Evolutionary conservation across 495 filamentous ascomycete species (phyloP).

Genomic region (Pseudevernia furfuracea): DNA sequence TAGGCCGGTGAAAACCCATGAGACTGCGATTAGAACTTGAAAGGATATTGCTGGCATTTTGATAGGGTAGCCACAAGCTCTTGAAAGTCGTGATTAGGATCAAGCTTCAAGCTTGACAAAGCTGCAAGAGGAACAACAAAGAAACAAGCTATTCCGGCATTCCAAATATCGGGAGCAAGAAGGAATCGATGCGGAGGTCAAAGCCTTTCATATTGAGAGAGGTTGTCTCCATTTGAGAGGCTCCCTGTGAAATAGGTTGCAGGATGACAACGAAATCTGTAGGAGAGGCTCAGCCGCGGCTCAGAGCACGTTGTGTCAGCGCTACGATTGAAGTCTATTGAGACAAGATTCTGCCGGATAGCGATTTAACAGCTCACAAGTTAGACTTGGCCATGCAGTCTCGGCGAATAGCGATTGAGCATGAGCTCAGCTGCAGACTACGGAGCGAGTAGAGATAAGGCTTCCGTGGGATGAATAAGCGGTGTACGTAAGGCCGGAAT

Average conservation of each 20-base stretch:
- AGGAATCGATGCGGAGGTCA: not conserved
- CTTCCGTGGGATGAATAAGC: not conserved
- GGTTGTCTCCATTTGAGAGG: not conserved
- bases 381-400: not conserved
- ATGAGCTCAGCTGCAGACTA: not conserved
- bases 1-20: not conserved
- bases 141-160: not conserved
- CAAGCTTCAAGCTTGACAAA: not conserved
- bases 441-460: not conserved
- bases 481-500: not conserved
- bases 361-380: not conserved
- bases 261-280: not conserved
- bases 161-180: not conserved
- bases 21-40: not conserved
- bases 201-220: not conserved
- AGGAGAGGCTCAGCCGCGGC: not conserved
- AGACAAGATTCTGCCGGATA: not conserved
- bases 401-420: not conserved
- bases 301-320: conserved; percentile 1
- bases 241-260: not conserved
- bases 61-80: not conserved
- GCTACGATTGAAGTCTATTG: not conserved
- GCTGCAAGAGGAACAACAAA: not conserved
- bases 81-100: not conserved
- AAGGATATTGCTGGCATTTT: not conserved